A percentile compares a stretch with the other conserved stretches of the same genome.
These are phyloP conservation scores for Plenodomus biglobosus DNA, from an alignment of 2,329 filamentous ascomycete species.

Conservation along the genomic window DNA sequence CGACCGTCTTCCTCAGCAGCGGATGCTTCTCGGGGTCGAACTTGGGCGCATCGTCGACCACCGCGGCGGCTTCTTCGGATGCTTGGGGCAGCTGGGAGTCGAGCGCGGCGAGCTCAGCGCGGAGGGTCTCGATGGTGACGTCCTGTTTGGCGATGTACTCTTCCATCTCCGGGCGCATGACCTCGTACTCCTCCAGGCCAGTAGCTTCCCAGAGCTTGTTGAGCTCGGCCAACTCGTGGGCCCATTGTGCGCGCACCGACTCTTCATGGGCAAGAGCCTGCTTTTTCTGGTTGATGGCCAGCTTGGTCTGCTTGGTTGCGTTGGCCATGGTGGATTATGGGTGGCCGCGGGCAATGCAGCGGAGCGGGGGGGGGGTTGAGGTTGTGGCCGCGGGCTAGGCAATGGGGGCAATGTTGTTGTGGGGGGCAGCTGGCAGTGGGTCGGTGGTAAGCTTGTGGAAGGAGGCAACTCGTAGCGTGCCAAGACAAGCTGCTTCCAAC, in stretches of 20 bases:
- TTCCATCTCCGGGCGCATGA: slow-evolving; percentile 80
- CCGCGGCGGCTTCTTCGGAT: too few relatives aligned
- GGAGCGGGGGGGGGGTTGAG: too few relatives aligned
- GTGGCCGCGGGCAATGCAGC: too few relatives aligned
- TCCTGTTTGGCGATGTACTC: slow-evolving; percentile 77
- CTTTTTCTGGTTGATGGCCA: slow-evolving; percentile 30
- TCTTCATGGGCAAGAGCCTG: slow-evolving; percentile 25
- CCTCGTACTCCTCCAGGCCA: slow-evolving; percentile 76
- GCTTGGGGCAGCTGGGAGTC: slow-evolving; percentile 52
- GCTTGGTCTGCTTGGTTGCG: slow-evolving; percentile 28
- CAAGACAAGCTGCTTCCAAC: too few relatives aligned
- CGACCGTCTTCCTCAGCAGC: slow-evolving; percentile 60
- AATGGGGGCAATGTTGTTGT: too few relatives aligned
- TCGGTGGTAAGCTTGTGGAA: too few relatives aligned
- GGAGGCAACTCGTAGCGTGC: slow-evolving; percentile 14
- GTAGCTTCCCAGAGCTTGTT: slow-evolving; percentile 76
- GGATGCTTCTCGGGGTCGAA: slow-evolving; percentile 81
- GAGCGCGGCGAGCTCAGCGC: slow-evolving; percentile 67
- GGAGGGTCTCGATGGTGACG: slow-evolving; percentile 61
- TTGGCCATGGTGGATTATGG: slow-evolving; percentile 32
- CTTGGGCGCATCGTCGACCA: slow-evolving; percentile 54
- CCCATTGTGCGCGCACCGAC: slow-evolving; percentile 24
- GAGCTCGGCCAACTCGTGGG: slow-evolving; percentile 56
- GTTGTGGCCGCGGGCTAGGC: too few relatives aligned
- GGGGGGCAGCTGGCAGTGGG: too few relatives aligned